Evolutionary conservation across 352 stramenopile species (phyloP).

Genomic region (Globisporangium barbulae): DNA sequence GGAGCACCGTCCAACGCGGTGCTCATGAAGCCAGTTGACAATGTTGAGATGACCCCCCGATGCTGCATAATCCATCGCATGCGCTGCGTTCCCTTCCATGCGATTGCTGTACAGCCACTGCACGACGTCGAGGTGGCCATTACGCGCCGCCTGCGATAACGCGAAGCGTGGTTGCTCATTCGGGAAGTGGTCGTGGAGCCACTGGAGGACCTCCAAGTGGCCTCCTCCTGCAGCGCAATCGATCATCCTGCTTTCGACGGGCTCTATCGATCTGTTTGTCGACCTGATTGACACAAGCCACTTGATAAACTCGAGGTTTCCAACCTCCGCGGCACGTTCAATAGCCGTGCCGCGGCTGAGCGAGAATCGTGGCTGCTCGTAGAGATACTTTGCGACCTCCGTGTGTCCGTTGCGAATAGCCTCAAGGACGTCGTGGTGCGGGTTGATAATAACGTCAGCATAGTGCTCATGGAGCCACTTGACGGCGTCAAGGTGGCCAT

Average conservation of each 20-base stretch:
- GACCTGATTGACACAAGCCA: background rate
- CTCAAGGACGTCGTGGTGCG: background rate
- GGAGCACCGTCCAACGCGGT: too few species aligned
- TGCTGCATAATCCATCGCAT: too few species aligned
- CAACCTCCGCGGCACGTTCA: background rate
- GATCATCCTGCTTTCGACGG: background rate
- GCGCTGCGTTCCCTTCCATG: too few species aligned
- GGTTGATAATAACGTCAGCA: background rate
- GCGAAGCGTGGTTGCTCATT: background rate
- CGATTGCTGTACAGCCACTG: too few species aligned
- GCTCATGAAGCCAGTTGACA: too few species aligned
- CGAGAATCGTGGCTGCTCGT: background rate
- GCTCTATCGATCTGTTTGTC: background rate
- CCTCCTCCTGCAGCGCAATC: background rate
- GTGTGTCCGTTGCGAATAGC: background rate
- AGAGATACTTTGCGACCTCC: background rate
- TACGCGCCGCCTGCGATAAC: too few species aligned
- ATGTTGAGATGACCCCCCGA: too few species aligned
- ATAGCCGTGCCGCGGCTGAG: background rate
- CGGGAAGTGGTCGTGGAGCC: background rate
- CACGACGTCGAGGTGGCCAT: too few species aligned
- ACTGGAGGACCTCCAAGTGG: background rate
- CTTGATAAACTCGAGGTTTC: background rate
- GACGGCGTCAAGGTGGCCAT: background rate
- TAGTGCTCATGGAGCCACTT: background rate